phyloP scores from a whole-genome alignment of 1,284 basidiomycete genomes.

The Grifola frondosa region DNA sequence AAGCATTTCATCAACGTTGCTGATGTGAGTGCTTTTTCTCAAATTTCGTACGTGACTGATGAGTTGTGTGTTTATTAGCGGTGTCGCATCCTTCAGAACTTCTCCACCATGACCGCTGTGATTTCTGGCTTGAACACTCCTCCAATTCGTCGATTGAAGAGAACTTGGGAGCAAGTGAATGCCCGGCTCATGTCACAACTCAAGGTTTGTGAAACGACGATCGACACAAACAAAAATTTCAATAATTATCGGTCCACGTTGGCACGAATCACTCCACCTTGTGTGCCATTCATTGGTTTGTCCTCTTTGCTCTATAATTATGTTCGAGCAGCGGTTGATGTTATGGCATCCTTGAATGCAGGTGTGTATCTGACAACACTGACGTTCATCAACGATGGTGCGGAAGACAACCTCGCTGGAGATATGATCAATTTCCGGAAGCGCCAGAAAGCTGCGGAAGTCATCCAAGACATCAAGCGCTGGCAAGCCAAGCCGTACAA shows the following conservation, averaged over 20 bases:
- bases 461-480: constrained; percentile 94
- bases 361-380: constrained; percentile 95
- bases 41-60: not conserved
- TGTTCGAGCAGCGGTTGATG: not conserved
- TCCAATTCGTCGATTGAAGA: constrained; percentile 88
- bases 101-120: constrained; percentile 94
- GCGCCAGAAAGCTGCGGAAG: constrained; percentile 89
- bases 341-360: constrained; percentile 30
- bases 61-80: constrained; percentile 51
- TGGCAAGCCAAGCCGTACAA: constrained; percentile 94
- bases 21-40: constrained; percentile 62
- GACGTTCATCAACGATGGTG: constrained; percentile 99
- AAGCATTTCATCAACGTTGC: constrained; percentile 95
- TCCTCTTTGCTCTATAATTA: constrained; percentile 7
- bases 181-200: constrained; percentile 70
- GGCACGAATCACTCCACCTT: constrained; percentile 86
- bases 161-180: constrained; percentile 93
- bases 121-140: constrained; percentile 94
- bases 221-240: constrained; percentile 92
- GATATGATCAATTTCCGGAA: constrained; percentile 96
- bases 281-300: constrained; percentile 95
- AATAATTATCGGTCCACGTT: constrained; percentile 87
- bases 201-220: constrained; percentile 73
- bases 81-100: constrained; percentile 90
- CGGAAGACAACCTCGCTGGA: constrained; percentile 81